Conservation (phyloP, 2,329 filamentous ascomycete genomes). For the Periconia macrospinosa region DNA sequence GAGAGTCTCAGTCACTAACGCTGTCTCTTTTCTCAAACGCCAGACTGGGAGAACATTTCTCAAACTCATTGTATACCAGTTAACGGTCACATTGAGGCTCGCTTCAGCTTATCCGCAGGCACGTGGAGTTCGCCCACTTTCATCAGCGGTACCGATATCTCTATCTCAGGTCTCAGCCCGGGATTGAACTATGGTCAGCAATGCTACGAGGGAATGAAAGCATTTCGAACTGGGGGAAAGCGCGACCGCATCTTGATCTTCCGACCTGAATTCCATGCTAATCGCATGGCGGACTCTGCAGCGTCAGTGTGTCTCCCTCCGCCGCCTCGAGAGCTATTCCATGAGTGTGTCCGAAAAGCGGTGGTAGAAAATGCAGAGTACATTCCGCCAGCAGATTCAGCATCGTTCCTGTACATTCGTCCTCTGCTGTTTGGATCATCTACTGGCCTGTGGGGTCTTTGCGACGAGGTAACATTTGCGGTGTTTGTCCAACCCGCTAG, state of each 20-base stretch:
- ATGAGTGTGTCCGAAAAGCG: slow-evolving; percentile 54
- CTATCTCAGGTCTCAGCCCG: slow-evolving; percentile 92
- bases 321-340: not conserved
- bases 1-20: too few species aligned
- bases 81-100: slow-evolving; percentile 90
- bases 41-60: too few species aligned
- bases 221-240: slow-evolving; percentile 57
- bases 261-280: not conserved
- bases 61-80: slow-evolving; percentile 54
- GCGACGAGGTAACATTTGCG: slow-evolving; percentile 87
- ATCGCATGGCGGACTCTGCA: not conserved
- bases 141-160: slow-evolving; percentile 79
- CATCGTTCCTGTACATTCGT: slow-evolving; percentile 89
- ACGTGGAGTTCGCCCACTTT: slow-evolving; percentile 79
- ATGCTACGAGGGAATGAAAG: slow-evolving; percentile 97
- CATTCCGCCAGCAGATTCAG: slow-evolving; percentile 85
- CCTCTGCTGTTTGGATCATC: slow-evolving; percentile 84
- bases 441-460: slow-evolving; percentile 82
- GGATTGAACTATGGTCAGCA: slow-evolving; percentile 95
- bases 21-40: too few species aligned
- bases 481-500: slow-evolving; percentile 91
- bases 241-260: slow-evolving; percentile 51
- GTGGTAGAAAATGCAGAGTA: slow-evolving; percentile 86
- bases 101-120: slow-evolving; percentile 73
- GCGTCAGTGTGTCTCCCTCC: not conserved